These are phyloP conservation scores for Hyaloraphidium curvatum DNA, from an alignment of 192 early-diverging fungal species.

Conservation along the genomic window DNA sequence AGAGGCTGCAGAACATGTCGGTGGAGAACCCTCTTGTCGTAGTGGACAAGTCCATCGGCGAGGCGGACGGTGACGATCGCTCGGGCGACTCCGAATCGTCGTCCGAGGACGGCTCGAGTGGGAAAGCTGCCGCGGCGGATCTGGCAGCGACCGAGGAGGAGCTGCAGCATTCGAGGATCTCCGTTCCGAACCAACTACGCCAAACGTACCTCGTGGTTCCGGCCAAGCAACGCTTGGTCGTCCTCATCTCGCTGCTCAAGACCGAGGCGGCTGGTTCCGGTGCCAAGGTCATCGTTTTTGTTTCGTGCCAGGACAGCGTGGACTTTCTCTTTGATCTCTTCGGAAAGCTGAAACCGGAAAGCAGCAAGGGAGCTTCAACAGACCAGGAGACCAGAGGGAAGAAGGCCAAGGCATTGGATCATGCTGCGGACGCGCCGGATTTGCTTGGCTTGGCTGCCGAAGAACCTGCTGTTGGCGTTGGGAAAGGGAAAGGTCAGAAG, in stretches of 20 bases:
- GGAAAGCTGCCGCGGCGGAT: constrained; percentile 4
- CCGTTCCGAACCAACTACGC: constrained; percentile 69
- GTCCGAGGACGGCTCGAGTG: constrained; percentile 18
- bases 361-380: too few species aligned
- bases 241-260: constrained; percentile 55
- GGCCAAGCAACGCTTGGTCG: constrained; percentile 80
- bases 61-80: constrained; percentile 7
- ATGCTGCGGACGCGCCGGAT: constrained; percentile 14
- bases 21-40: too few species aligned
- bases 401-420: constrained; percentile 14
- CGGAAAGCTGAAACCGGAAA: too few species aligned
- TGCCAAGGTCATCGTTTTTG: constrained; percentile 79
- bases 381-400: constrained; percentile 42
- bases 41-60: too few species aligned
- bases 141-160: background rate
- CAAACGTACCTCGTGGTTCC: constrained; percentile 72
- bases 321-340: constrained; percentile 86
- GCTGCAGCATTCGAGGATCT: constrained; percentile 18
- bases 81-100: constrained; percentile 10
- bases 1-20: too few species aligned
- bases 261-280: constrained; percentile 14
- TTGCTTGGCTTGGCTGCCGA: constrained; percentile 16
- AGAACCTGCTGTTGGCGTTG: constrained; percentile 18
- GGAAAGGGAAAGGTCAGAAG: constrained; percentile 27
- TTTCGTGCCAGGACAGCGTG: constrained; percentile 80